phyloP scores from a whole-genome alignment of 352 stramenopile species.

The Pythium grandisporangium region DNA sequence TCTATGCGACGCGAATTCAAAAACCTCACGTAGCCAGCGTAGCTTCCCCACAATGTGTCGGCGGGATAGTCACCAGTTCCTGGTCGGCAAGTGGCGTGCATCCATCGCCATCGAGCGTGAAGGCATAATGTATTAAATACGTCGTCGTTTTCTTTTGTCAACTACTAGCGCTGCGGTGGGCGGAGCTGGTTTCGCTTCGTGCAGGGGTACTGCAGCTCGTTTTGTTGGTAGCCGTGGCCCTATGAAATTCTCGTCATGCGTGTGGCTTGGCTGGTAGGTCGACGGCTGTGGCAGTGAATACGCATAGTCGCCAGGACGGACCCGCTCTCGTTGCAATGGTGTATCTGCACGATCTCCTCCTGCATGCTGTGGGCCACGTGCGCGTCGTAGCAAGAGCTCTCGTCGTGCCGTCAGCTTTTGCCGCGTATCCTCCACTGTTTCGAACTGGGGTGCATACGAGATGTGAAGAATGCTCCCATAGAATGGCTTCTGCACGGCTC shows the following conservation, averaged over 20 bases:
- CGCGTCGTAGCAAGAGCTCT: slow-evolving; percentile 35
- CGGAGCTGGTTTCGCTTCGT: slow-evolving; percentile 2
- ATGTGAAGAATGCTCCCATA: slow-evolving; percentile 54
- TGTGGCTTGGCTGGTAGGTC: too few relatives aligned
- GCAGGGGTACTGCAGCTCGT: neutral
- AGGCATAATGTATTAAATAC: slow-evolving; percentile 12
- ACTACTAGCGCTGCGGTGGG: neutral
- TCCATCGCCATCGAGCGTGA: too few relatives aligned
- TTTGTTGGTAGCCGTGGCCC: slow-evolving; percentile 25
- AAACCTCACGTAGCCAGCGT: slow-evolving; percentile 47
- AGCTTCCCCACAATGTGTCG: too few relatives aligned
- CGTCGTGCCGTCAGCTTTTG: slow-evolving; percentile 47
- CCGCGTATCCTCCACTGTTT: slow-evolving; percentile 47
- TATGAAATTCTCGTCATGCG: too few relatives aligned
- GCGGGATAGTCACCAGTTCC: too few relatives aligned
- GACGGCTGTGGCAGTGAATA: too few relatives aligned
- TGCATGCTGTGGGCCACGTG: slow-evolving; percentile 1
- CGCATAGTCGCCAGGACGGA: too few relatives aligned
- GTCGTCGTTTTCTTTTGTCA: slow-evolving; percentile 10
- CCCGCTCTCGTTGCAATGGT: slow-evolving; percentile 3
- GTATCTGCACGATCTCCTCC: neutral
- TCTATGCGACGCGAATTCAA: slow-evolving; percentile 77
- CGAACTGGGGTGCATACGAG: slow-evolving; percentile 51
- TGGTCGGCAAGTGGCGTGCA: too few relatives aligned
- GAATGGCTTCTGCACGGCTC: slow-evolving; percentile 49